These are phyloP conservation scores for Cymbopogon flexuosus DNA, from an alignment of 202 grass and related monocot genomes.

Conservation along the genomic window DNA sequence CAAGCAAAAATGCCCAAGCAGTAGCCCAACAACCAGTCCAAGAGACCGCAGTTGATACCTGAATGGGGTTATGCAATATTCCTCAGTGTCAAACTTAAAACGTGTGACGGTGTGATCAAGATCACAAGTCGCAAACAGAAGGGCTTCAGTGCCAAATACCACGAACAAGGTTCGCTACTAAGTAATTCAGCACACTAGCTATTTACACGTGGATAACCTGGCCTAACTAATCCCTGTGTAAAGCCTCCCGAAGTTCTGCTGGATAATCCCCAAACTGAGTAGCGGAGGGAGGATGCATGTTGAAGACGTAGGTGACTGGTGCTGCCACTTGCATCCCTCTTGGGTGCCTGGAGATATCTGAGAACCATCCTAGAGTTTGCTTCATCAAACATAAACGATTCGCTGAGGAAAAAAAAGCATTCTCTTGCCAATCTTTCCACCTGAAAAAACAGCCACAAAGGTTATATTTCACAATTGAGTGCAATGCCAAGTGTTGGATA, in stretches of 20 bases:
- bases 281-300: constrained; percentile 49
- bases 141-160: background rate
- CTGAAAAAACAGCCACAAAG: constrained; percentile 28
- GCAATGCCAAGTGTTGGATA: background rate
- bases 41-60: background rate
- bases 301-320: constrained; percentile 66
- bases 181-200: constrained; percentile 9
- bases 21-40: background rate
- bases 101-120: background rate
- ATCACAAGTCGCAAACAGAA: background rate
- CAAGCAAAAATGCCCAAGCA: background rate
- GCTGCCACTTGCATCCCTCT: constrained; percentile 60
- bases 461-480: background rate
- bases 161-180: background rate
- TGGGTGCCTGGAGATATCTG: constrained; percentile 26
- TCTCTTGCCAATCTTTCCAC: constrained; percentile 72
- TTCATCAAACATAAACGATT: constrained; percentile 84
- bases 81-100: background rate
- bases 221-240: constrained; percentile 12
- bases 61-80: background rate
- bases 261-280: constrained; percentile 42
- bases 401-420: constrained; percentile 56
- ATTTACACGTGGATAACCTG: constrained; percentile 15
- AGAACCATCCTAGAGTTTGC: constrained; percentile 60
- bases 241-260: constrained; percentile 25